Base-by-base conservation (phyloP, 352 stramenopile genomes). In the Pythium rishiriense region DNA sequence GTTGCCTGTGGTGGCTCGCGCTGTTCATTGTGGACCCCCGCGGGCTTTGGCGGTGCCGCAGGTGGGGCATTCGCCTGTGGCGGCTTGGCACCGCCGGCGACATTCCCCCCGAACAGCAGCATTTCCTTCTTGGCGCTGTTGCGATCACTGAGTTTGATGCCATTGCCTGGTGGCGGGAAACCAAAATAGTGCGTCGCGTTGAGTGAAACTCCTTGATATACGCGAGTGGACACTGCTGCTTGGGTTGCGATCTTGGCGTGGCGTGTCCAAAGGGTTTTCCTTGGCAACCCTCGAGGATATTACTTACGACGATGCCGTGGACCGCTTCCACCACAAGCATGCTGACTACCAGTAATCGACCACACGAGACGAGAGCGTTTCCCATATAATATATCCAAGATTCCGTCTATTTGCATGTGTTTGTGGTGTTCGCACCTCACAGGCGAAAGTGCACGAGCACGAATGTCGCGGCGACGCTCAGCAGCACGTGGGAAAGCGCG, bases 391-490 rank as follows among this genome's bases (percentile, higher is more conserved):
- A n/a, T n/a, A n/a, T n/a, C n/a, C n/a, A n/a, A 43, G 37, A 43
- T 8, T n/a, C 37, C 37, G 37, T 43, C 37, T 43, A 43, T 43
- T 39, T 43, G 37, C 37, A 43, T 43, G 37, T 17, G 10, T 8
- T 19, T 43, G 11, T 43, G 19, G 37, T 43, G 37, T 19, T 43
- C 9, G 14, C 31, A 37, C 11, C 37, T 43, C 63, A 91, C 50
- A 90, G 78, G 54, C 83, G 78, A 54, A 86, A 93, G 69, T 94
- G 84, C 37, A 95, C 74, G 56, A 95, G 73, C 82, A 95, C 87
- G 62, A 91, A 84, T 49, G 84, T 93, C 53, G 87, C 87, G 14
- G 87, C 85, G 51, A 92, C 64, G 39, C 84, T 93, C 47, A 95
- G 78, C 49, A 94, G 83, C 43, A 94, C 85, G 74, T 95, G 87